These are phyloP conservation scores for Yarrowia sp. DNA, from an alignment of 805 yeast species.

Conservation along the genomic window DNA sequence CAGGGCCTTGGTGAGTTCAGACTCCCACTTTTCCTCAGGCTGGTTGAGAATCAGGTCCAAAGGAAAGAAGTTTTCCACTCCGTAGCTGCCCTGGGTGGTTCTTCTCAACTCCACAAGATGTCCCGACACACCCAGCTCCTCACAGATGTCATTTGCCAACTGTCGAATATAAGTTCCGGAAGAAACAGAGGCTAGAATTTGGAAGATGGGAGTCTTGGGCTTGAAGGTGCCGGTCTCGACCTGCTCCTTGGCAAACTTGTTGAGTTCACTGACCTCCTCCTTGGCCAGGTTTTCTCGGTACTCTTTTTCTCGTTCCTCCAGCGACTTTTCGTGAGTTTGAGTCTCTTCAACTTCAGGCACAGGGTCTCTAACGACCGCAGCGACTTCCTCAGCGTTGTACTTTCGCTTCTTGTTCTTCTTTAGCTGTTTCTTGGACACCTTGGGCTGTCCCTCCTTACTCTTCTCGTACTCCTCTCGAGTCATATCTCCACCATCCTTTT, in stretches of 20 bases:
- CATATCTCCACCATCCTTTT: conserved; percentile 26
- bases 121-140: conserved; percentile 73
- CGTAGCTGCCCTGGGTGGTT: conserved; percentile 79
- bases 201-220: conserved; percentile 46
- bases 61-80: conserved; percentile 63
- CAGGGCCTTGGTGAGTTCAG: conserved; percentile 24
- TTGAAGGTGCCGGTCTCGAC: conserved; percentile 46
- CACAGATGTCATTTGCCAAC: conserved; percentile 81
- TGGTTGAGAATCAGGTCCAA: conserved; percentile 60
- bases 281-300: background rate
- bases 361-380: conserved; percentile 23
- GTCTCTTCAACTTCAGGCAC: conserved; percentile 21
- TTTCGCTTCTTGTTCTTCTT: conserved; percentile 30
- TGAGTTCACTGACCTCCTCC: conserved; percentile 42
- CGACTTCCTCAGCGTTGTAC: conserved; percentile 32
- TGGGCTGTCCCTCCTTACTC: background rate
- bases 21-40: conserved; percentile 61
- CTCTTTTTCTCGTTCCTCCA: conserved; percentile 36
- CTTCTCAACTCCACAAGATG: conserved; percentile 85
- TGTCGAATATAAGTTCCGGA: conserved; percentile 96
- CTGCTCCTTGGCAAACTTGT: conserved; percentile 43
- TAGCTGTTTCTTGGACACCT: background rate
- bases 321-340: background rate
- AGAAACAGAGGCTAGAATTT: conserved; percentile 73
- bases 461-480: conserved; percentile 23